Base-by-base conservation (phyloP, 768 basidiomycete genomes). In the Mycena galopus region DNA sequence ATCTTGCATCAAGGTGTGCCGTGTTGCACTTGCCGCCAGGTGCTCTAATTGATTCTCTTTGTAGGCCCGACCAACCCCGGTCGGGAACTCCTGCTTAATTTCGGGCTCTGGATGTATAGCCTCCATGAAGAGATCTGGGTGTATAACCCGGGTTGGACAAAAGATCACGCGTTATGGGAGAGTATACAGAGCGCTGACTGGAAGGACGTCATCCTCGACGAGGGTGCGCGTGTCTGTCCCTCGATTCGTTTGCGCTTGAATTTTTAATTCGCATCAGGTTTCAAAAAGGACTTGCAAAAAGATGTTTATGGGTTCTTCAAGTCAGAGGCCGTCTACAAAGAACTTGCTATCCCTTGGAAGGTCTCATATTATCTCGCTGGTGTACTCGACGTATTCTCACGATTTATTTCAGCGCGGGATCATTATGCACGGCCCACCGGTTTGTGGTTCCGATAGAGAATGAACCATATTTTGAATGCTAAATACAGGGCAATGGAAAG, bases 351-450 rank as follows among this genome's bases (percentile, higher is more conserved):
- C 67, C 92, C 95, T 1, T 96, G 95, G 95, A 96, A 95, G 89
- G 92, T 91, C 42, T 9, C 33, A 50, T 16, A 14, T 4, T 42
- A 57, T 23, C 12, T 21, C 57, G 50, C 3, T 27, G n/a, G 9
- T 42, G 6, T 16, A 25, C 50, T 27, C n/a, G 39, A 8, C 42
- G 16, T 29, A 55, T 32, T 47, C 50, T 69, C 61, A 50, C 64
- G 17, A 14, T 44, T 71, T 10, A 56, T 37, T 69, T 19, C 71
- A 95, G 92, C 91, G 94, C 69, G 95, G 94, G 32, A 79, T 96
- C 71, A 94, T 96, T 78, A 87, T 96, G 87, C 86, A 92, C 71
- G 95, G 95, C 1, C 92, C 94, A n/a, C 93, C 93, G 75, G 92
- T 92, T 86, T 73, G 61, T 62, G 12, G 67, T 81, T 75, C n/a